phyloP scores from a whole-genome alignment of 2,329 filamentous ascomycete species.

The Colletotrichum melonis region DNA sequence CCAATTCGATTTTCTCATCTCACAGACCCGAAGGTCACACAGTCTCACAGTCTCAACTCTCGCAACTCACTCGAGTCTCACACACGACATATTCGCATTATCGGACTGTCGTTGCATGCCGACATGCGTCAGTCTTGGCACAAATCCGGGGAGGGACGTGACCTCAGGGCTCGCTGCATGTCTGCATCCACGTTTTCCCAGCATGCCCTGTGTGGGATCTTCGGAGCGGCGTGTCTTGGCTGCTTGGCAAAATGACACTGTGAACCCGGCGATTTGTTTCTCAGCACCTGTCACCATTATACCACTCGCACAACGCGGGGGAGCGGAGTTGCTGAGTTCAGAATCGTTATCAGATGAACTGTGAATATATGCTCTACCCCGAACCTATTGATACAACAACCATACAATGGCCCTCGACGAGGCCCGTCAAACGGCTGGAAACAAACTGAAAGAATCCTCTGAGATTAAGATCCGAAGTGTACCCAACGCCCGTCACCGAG shows the following conservation, averaged over 20 bases:
- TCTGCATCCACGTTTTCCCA: background rate
- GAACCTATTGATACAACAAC: slow-evolving; percentile 31
- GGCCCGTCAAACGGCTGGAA: slow-evolving; percentile 22
- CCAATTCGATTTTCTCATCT: background rate
- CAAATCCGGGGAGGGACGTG: background rate
- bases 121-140: background rate
- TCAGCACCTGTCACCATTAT: background rate
- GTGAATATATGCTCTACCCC: slow-evolving; percentile 16
- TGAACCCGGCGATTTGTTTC: background rate
- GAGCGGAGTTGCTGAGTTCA: background rate
- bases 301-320: background rate
- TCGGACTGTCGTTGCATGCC: background rate
- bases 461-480: slow-evolving; percentile 1
- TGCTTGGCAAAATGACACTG: background rate
- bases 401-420: slow-evolving; percentile 11
- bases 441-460: slow-evolving; percentile 5
- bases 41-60: background rate
- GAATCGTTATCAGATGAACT: slow-evolving; percentile 27
- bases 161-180: background rate
- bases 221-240: background rate
- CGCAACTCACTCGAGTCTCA: background rate
- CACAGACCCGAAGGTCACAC: background rate
- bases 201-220: background rate
- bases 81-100: background rate
- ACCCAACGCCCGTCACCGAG: slow-evolving; percentile 23